Evolutionary conservation across 2,329 filamentous ascomycete genomes (phyloP).

Genomic region (Raffaelea arxii): DNA sequence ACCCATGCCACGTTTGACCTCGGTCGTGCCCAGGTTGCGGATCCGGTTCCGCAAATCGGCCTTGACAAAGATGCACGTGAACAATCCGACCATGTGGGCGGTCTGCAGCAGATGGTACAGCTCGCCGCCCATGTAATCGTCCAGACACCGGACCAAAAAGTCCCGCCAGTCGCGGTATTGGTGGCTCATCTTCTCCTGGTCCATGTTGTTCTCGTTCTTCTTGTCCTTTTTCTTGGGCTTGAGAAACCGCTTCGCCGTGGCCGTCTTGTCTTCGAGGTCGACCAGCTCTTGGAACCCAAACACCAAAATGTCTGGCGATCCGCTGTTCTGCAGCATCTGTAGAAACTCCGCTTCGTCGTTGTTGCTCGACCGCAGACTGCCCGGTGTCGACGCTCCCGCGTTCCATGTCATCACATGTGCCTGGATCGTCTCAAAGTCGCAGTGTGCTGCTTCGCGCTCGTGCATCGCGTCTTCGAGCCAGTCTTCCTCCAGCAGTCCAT

Average conservation of each 20-base stretch:
- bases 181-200: conserved; percentile 88
- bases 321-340: conserved; percentile 63
- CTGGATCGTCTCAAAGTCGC: conserved; percentile 72
- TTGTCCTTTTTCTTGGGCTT: conserved; percentile 82
- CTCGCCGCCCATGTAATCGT: conserved; percentile 72
- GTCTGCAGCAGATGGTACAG: conserved; percentile 82
- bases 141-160: conserved; percentile 70
- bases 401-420: conserved; percentile 91
- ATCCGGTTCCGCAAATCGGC: conserved; percentile 67
- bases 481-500: conserved; percentile 85
- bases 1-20: conserved; percentile 94
- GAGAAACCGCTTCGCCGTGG: conserved; percentile 91
- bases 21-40: conserved; percentile 64
- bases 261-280: conserved; percentile 92
- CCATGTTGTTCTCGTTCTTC: conserved; percentile 76
- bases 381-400: conserved; percentile 89
- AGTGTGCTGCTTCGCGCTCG: conserved; percentile 69
- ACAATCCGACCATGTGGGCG: conserved; percentile 82
- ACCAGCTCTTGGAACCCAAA: conserved; percentile 99
- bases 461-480: conserved; percentile 93
- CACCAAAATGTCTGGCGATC: conserved; percentile 78
- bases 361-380: conserved; percentile 60
- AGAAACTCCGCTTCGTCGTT: conserved; percentile 72
- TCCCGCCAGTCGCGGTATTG: conserved; percentile 97
- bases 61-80: conserved; percentile 93